Percentiles rank a stretch among this genome's conserved stretches.
Conservation (phyloP, 768 basidiomycete species). For the Suillus subaureus region DNA sequence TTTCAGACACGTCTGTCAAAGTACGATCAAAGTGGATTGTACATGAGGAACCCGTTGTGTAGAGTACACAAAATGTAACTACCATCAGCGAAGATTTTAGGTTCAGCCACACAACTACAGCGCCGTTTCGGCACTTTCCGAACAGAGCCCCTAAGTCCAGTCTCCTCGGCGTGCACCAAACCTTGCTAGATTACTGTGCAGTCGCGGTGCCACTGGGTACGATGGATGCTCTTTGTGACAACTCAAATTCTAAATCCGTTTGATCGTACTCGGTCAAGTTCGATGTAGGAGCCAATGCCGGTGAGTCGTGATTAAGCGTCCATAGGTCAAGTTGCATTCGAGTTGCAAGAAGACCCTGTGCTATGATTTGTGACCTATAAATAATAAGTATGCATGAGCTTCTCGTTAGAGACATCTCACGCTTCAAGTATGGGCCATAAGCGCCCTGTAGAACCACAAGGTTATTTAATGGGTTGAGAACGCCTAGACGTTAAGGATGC, state of each 20-base stretch:
- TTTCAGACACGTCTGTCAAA: too few relatives aligned
- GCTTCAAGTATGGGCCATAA: neutral
- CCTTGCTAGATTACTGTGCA: neutral
- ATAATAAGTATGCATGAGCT: neutral
- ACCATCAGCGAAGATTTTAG: too few relatives aligned
- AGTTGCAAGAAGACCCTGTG: neutral
- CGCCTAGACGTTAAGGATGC: neutral
- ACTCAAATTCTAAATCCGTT: neutral
- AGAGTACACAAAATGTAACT: too few relatives aligned
- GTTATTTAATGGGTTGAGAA: neutral
- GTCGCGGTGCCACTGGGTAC: neutral
- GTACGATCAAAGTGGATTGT: too few relatives aligned
- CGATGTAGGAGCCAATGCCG: neutral
- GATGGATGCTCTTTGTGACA: neutral
- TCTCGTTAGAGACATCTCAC: neutral
- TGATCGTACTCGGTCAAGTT: neutral
- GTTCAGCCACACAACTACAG: too few relatives aligned
- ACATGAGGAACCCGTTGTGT: too few relatives aligned
- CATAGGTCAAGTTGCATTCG: conserved; percentile 1
- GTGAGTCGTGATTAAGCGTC: neutral
- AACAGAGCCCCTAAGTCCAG: too few relatives aligned
- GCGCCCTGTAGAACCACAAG: neutral
- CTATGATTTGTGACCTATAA: neutral
- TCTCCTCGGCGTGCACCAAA: too few relatives aligned
- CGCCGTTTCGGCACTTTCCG: too few relatives aligned